These are phyloP conservation scores for Pachyrhizus erosus DNA, from an alignment of 306 rosid genomes.

Conservation along the genomic window DNA sequence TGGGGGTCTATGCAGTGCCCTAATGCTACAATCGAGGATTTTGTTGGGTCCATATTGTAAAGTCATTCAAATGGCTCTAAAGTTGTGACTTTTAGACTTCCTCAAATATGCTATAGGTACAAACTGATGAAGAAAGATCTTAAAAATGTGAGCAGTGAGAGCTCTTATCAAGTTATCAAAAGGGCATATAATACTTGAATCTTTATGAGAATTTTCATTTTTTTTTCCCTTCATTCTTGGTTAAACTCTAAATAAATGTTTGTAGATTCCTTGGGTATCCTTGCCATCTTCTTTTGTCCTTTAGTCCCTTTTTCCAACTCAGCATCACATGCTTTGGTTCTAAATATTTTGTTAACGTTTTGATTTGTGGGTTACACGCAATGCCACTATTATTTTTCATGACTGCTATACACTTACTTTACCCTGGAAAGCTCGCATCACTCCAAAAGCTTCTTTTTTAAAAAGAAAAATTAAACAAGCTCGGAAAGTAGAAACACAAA, in stretches of 20 bases:
- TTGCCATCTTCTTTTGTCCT: conserved; percentile 37
- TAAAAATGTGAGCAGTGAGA: conserved; percentile 62
- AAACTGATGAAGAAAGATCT: conserved; percentile 38
- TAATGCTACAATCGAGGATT: conserved; percentile 40
- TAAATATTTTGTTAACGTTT: conserved; percentile 40
- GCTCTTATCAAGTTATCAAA: conserved; percentile 68
- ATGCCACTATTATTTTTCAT: conserved; percentile 45
- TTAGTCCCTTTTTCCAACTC: conserved; percentile 48
- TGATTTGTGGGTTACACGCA: conserved; percentile 61
- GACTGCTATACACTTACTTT: conserved; percentile 34
- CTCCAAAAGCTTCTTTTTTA: conserved; percentile 52
- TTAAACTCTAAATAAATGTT: conserved; percentile 12
- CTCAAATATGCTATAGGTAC: conserved; percentile 33
- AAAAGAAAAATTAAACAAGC: conserved; percentile 37
- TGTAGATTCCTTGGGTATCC: conserved; percentile 42
- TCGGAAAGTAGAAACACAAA: conserved; percentile 37
- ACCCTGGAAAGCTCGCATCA: conserved; percentile 40
- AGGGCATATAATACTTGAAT: conserved; percentile 40
- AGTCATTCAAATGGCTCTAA: conserved; percentile 45
- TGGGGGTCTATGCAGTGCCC: conserved; percentile 53
- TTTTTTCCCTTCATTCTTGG: conserved; percentile 9
- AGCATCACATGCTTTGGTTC: conserved; percentile 56
- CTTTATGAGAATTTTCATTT: conserved; percentile 3
- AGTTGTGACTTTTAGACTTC: conserved; percentile 52
- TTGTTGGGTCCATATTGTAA: conserved; percentile 50